Percentiles rank a stretch among this genome's conserved stretches.
phyloP scores from a whole-genome alignment of 371 early-diverging fungal genomes.

The Haplosporangium sp. region DNA sequence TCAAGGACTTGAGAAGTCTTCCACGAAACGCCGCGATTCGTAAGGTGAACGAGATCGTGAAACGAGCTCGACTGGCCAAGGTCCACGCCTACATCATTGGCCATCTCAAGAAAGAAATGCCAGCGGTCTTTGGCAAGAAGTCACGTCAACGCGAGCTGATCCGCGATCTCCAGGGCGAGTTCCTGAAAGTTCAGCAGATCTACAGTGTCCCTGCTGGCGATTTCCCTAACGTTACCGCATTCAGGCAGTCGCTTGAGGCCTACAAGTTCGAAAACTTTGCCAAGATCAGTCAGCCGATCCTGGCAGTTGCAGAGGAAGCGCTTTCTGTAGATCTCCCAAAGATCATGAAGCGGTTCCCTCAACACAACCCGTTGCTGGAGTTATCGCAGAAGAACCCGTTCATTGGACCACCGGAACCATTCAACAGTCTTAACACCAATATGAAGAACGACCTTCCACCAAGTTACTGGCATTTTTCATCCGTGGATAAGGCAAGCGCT shows the following conservation, averaged over 20 bases:
- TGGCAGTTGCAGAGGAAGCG: constrained; percentile 56
- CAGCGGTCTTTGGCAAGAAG: constrained; percentile 85
- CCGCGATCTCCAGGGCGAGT: constrained; percentile 74
- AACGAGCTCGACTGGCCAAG: constrained; percentile 81
- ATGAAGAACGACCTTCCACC: constrained; percentile 58
- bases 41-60: constrained; percentile 91
- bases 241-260: constrained; percentile 67
- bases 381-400: constrained; percentile 61
- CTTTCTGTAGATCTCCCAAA: constrained; percentile 71
- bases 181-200: constrained; percentile 76
- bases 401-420: constrained; percentile 39
- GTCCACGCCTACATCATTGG: constrained; percentile 89
- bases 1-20: constrained; percentile 78
- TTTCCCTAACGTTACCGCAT: constrained; percentile 75
- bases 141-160: constrained; percentile 79
- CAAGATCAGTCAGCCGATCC: constrained; percentile 63
- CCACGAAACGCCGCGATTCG: constrained; percentile 86
- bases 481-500: constrained; percentile 62
- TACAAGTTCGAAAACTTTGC: constrained; percentile 85
- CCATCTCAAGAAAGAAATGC: constrained; percentile 86
- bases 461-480: constrained; percentile 67
- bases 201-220: constrained; percentile 81
- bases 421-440: constrained; percentile 26
- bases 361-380: constrained; percentile 53
- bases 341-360: constrained; percentile 73